Base-by-base conservation (phyloP, 495 filamentous ascomycete species). In the Poronia punctata region DNA sequence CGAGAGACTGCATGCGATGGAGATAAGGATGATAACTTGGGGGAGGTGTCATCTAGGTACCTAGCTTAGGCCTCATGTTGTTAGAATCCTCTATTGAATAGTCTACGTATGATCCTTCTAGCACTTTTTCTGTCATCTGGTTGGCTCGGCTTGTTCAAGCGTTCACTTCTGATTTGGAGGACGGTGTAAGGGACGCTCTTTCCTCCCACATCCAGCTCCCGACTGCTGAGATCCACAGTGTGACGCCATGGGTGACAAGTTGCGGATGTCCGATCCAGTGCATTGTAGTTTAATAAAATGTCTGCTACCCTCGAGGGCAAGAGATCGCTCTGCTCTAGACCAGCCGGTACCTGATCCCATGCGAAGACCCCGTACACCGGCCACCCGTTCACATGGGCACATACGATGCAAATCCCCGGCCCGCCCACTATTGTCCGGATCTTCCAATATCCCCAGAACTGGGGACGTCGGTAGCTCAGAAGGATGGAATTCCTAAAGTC, bases 361-460 rank as follows among this genome's bases (percentile, higher is more conserved):
- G 49, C 23, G 30, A 52, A 52, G n/a, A 52, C 45, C 2, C 49
- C 49, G 22, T 52, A 52, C 3, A 52, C 10, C 22, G 47, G 23
- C 49, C 49, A 52, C 3, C 40, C 49, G 9, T 45, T 39, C 11
- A 44, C 47, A 6, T 45, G 35, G 20, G 47, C 49, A 21, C 49
- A 52, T 1, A 52, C 49, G 17, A 52, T 45, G 16, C 40, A 44
- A 18, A 52, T 42, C 11, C 49, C 49, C 12, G 46, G 26, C 2
- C 41, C 40, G 15, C 22, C n/a, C 15, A 40, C 38, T 24, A 31
- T 39, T 9, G 40, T 30, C 29, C 46, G 35, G 2, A 45, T 35
- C 26, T 39, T 45, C 49, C 39, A 52, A 36, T 43, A 40, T 3
- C 49, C 49, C 49, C 49, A 52, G 27, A 47, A 45, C 8, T 52